Conservation (phyloP, 108 stramenopile genomes). For the Skeletonema marinoi region DNA sequence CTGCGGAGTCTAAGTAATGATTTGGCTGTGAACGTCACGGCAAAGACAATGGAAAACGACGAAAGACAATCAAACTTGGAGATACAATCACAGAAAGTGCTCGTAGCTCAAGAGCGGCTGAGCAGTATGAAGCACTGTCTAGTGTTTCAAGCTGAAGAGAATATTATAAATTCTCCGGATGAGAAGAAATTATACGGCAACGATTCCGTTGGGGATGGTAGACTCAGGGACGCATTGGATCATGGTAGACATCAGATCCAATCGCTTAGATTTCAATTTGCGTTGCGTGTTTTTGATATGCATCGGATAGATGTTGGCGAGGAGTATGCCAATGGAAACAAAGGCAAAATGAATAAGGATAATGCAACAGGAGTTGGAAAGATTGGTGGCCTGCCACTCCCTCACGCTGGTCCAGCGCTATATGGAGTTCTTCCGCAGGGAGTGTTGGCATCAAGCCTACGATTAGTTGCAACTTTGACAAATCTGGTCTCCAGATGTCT, state of each 20-base stretch:
- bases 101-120: conserved; percentile 21
- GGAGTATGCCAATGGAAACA: conserved; percentile 32
- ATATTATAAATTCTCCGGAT: not conserved
- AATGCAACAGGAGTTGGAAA: conserved; percentile 76
- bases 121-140: conserved; percentile 20
- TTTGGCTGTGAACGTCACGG: conserved; percentile 24
- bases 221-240: conserved; percentile 16
- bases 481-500: conserved; percentile 72
- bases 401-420: conserved; percentile 81
- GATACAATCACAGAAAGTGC: not conserved
- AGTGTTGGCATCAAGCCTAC: conserved; percentile 71
- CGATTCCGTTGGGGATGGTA: conserved; percentile 2
- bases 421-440: conserved; percentile 74
- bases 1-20: conserved; percentile 11
- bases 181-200: conserved; percentile 6
- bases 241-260: conserved; percentile 51
- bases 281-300: conserved; percentile 71
- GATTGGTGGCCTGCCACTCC: conserved; percentile 76
- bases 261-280: conserved; percentile 65
- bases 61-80: conserved; percentile 15
- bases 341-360: conserved; percentile 7
- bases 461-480: conserved; percentile 75
- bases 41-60: conserved; percentile 40
- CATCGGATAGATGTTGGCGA: conserved; percentile 69
- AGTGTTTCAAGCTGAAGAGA: not conserved